Base-by-base conservation (phyloP, 768 basidiomycete genomes). In the Tricholoma sp. region DNA sequence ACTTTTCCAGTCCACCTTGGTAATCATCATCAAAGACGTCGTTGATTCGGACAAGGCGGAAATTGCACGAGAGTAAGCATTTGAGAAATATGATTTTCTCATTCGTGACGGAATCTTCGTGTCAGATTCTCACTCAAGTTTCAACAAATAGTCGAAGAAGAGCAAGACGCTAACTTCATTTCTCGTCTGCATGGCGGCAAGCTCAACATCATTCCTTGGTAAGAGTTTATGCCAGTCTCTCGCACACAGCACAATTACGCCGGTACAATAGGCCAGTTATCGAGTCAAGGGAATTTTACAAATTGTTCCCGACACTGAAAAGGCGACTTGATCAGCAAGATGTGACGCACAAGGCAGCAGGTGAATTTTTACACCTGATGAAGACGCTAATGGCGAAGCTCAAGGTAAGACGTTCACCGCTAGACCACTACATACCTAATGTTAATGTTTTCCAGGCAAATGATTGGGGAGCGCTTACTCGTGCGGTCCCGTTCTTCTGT, bases 11-110 rank as follows among this genome's bases (percentile, higher is more conserved):
- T 85, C 83, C 0, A 82, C 76, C 0, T 68, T 86, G 18, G 76
- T 77, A 4, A 83, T 86, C 61, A 83, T 86, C 46, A 85, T 86
- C 67, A 86, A 86, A 74, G 85, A 86, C 47, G 84, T 86, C 11
- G 77, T 84, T 0, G 84, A 86, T 55, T 77, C 81, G 0, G 84
- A 86, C 67, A 82, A 77, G 63, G 67, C 61, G 1, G 84, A 86
- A 54, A 84, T 86, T 24, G 76, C 75, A 5, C 70, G 73, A 67
- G 84, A 86, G 84, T 85, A 57, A 55, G 81, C 37, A 3, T 18
- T 52, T 24, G 45, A 46, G 45, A 49, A 11, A 52, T 56, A 14
- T 39, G 19, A 11, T 27, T 7, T 18, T 24, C 31, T 43, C 35
- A 19, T 46, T 54, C 4, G 55, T 54, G 31, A 51, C n/a, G 19